These are phyloP conservation scores for Fraxinus sp. DNA, from an alignment of 305 asterid species.

Conservation along the genomic window DNA sequence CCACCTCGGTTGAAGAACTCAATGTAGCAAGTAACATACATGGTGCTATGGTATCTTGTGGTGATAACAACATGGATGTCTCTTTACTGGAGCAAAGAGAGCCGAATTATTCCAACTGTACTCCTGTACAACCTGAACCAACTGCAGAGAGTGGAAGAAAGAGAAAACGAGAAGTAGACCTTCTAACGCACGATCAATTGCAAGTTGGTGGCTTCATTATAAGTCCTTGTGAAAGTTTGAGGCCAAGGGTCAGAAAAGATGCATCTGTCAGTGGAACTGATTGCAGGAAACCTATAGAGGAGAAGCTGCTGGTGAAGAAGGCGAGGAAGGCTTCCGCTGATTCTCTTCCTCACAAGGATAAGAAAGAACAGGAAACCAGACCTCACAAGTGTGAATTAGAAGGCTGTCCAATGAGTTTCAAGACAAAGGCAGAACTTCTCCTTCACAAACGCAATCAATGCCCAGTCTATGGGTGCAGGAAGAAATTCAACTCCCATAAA, in stretches of 20 bases:
- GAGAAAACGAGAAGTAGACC: conserved; percentile 52
- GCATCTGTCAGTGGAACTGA: conserved; percentile 24
- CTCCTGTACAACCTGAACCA: conserved; percentile 15
- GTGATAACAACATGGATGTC: conserved; percentile 16
- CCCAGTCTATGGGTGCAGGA: background rate
- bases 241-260: conserved; percentile 55
- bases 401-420: conserved; percentile 68
- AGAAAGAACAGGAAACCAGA: conserved; percentile 38
- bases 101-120: conserved; percentile 24
- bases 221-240: conserved; percentile 93
- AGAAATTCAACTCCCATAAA: background rate
- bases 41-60: conserved; percentile 17
- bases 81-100: conserved; percentile 25
- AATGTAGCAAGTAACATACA: conserved; percentile 22
- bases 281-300: conserved; percentile 26
- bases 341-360: conserved; percentile 25
- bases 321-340: conserved; percentile 28
- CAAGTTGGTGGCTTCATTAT: conserved; percentile 42
- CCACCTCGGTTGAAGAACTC: conserved; percentile 28
- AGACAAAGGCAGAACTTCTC: conserved; percentile 42
- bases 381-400: conserved; percentile 58
- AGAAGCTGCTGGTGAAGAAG: conserved; percentile 26
- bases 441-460: background rate
- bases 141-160: conserved; percentile 36
- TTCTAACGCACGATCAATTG: conserved; percentile 35